phyloP scores from a whole-genome alignment of 148 eudicot species.

The Arctostaphylos glauca region DNA sequence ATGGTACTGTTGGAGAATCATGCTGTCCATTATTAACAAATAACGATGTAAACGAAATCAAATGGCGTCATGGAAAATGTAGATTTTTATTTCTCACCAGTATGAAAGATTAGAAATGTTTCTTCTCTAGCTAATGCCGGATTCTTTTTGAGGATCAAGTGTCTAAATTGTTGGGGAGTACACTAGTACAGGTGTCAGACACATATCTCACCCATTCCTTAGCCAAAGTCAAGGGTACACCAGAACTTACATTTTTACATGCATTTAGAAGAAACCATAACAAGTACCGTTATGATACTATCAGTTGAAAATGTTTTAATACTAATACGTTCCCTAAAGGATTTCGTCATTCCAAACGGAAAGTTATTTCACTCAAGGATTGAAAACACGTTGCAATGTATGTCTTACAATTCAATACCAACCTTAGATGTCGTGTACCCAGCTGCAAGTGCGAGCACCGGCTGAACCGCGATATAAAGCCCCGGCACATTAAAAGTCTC shows the following conservation, averaged over 20 bases:
- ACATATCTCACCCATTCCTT: not conserved
- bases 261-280: not conserved
- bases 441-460: conserved; percentile 96
- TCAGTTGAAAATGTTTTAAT: not conserved
- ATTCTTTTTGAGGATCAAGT: too few species aligned
- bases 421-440: conserved; percentile 96
- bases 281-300: not conserved
- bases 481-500: conserved; percentile 98
- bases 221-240: not conserved
- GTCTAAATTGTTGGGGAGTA: not conserved
- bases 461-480: conserved; percentile 96
- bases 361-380: not conserved
- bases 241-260: not conserved
- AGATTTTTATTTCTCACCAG: not conserved
- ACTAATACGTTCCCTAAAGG: not conserved
- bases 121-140: not conserved
- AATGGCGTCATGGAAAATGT: not conserved
- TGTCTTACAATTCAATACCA: conserved; percentile 21
- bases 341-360: not conserved
- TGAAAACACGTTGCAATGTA: not conserved
- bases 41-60: not conserved
- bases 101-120: not conserved
- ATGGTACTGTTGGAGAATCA: not conserved
- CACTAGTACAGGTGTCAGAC: not conserved
- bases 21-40: not conserved